Percentiles rank a stretch among this genome's conserved stretches.
phyloP scores from a whole-genome alignment of 805 yeast species.

The Cyberlindnera xylosilytica region DNA sequence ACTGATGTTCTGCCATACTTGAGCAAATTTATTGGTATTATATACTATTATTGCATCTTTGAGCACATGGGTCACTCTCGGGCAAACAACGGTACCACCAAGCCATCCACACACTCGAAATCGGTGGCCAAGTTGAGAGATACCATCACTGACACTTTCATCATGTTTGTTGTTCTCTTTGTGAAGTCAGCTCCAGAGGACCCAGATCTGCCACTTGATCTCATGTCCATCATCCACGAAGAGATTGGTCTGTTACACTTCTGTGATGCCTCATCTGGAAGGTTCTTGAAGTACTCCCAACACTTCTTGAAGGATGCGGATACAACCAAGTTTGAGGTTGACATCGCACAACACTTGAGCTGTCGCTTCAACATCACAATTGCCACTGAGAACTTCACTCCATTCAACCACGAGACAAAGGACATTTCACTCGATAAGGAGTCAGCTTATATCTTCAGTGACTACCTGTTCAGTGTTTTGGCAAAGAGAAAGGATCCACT shows the following conservation, averaged over 20 bases:
- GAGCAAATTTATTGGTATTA: slow-evolving; percentile 36
- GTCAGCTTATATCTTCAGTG: slow-evolving; percentile 39
- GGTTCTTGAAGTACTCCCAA: slow-evolving; percentile 60
- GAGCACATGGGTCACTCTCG: slow-evolving; percentile 10
- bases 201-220: slow-evolving; percentile 33
- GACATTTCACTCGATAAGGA: slow-evolving; percentile 36
- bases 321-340: slow-evolving; percentile 51
- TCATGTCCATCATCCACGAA: slow-evolving; percentile 63
- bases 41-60: slow-evolving; percentile 42
- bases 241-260: slow-evolving; percentile 66
- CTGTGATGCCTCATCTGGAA: slow-evolving; percentile 65
- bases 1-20: slow-evolving; percentile 22
- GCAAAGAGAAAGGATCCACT: slow-evolving; percentile 58
- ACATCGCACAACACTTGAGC: slow-evolving; percentile 70
- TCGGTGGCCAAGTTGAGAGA: slow-evolving; percentile 33
- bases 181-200: neutral
- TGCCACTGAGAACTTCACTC: slow-evolving; percentile 54
- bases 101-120: slow-evolving; percentile 28
- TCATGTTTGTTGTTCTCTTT: slow-evolving; percentile 39
- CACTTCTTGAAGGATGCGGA: slow-evolving; percentile 44
- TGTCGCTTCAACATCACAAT: slow-evolving; percentile 75
- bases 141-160: slow-evolving; percentile 36
- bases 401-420: slow-evolving; percentile 61
- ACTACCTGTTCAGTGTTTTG: slow-evolving; percentile 53
- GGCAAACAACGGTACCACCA: slow-evolving; percentile 18